phyloP scores from a whole-genome alignment of 179 eudicot genomes.

The Beta corolliflora region DNA sequence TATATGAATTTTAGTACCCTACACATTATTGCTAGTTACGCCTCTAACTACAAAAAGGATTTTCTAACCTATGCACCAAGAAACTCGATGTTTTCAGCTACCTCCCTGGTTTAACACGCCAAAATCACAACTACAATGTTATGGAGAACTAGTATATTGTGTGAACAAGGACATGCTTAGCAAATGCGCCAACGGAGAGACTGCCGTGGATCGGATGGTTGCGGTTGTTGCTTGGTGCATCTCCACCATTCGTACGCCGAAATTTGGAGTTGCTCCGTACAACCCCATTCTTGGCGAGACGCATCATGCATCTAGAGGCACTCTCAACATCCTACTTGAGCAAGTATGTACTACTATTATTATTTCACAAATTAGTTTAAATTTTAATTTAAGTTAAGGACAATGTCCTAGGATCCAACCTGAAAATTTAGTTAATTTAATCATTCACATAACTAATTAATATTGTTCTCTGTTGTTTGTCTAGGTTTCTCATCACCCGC shows the following conservation, averaged over 20 bases:
- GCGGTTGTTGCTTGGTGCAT: constrained; percentile 69
- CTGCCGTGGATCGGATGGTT: constrained; percentile 50
- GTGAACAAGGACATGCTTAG: constrained; percentile 50
- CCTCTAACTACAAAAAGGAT: neutral
- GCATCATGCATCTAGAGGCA: constrained; percentile 69
- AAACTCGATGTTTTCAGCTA: constrained; percentile 37
- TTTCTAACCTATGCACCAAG: neutral
- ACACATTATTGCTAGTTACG: neutral
- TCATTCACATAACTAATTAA: neutral
- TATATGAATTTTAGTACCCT: too few species aligned
- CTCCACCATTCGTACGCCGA: constrained; percentile 57
- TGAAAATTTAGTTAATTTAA: too few species aligned
- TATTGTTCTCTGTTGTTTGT: constrained; percentile 2
- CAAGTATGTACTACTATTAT: constrained; percentile 45
- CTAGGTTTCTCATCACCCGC: constrained; percentile 88
- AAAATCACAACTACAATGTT: constrained; percentile 75
- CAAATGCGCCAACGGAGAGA: constrained; percentile 48
- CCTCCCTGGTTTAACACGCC: constrained; percentile 80
- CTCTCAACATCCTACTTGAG: constrained; percentile 69
- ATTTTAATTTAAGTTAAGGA: too few species aligned
- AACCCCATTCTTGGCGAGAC: constrained; percentile 93
- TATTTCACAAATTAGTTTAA: too few species aligned
- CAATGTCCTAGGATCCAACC: too few species aligned
- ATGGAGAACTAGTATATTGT: constrained; percentile 70
- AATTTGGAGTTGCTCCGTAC: constrained; percentile 74